Evolutionary conservation across 164 flowering plant genomes (phyloP).

Genomic region (Dillenia suffruticosa): DNA sequence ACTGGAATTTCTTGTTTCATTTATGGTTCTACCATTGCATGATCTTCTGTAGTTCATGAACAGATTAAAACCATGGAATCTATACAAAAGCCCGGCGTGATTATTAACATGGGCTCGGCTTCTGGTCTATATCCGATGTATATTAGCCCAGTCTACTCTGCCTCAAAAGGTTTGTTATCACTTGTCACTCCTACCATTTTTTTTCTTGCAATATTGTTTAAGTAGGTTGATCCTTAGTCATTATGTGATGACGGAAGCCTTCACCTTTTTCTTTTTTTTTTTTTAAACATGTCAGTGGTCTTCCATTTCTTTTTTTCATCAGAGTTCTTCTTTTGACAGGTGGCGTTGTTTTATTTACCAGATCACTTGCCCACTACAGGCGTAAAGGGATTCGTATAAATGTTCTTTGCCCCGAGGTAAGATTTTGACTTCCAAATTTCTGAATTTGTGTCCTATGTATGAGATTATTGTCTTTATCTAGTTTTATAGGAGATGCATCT

Average conservation of each 20-base stretch:
- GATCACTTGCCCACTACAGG: slow-evolving; percentile 71
- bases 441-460: too few relatives aligned
- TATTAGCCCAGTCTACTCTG: slow-evolving; percentile 70
- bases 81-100: slow-evolving; percentile 65
- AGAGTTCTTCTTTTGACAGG: slow-evolving; percentile 35
- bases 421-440: slow-evolving; percentile 1
- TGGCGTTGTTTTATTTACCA: slow-evolving; percentile 85
- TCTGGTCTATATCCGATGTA: slow-evolving; percentile 88
- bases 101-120: slow-evolving; percentile 85
- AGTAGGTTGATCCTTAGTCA: not conserved
- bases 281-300: not conserved
- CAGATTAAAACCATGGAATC: slow-evolving; percentile 77
- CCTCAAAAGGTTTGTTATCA: slow-evolving; percentile 67
- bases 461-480: too few relatives aligned
- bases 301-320: slow-evolving; percentile 4
- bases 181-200: slow-evolving; percentile 1
- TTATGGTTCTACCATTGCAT: not conserved
- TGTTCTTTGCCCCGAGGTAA: slow-evolving; percentile 97
- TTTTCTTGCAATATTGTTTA: not conserved
- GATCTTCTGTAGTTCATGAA: slow-evolving; percentile 1
- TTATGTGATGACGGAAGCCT: not conserved
- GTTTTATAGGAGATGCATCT: too few relatives aligned
- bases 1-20: too few relatives aligned
- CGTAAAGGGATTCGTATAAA: slow-evolving; percentile 80
- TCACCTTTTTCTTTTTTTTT: not conserved